A percentile compares a stretch with the other conserved stretches of the same genome.
These are phyloP conservation scores for Fusarium cicatricum DNA, from an alignment of 2,329 filamentous ascomycete species.

Conservation along the genomic window DNA sequence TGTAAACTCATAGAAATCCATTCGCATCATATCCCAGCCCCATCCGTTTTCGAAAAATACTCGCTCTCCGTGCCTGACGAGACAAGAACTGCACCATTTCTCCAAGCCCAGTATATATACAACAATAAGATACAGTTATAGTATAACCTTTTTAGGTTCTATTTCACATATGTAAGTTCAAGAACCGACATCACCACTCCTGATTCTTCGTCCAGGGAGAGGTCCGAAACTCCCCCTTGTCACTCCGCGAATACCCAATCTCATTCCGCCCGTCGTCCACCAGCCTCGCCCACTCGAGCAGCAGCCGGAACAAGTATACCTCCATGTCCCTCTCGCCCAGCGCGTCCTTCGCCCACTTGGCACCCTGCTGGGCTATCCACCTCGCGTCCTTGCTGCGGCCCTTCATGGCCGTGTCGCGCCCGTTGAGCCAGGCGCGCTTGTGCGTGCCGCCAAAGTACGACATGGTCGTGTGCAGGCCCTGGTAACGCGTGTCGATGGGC, in stretches of 20 bases:
- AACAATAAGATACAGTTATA: not conserved
- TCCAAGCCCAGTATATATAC: not conserved
- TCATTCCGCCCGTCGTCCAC: conserved; percentile 67
- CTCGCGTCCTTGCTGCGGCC: conserved; percentile 60
- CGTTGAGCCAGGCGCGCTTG: conserved; percentile 51
- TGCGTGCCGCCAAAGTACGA: conserved; percentile 75
- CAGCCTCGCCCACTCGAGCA: conserved; percentile 80
- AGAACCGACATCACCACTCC: conserved; percentile 30
- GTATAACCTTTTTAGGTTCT: not conserved
- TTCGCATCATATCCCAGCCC: not conserved
- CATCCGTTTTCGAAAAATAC: no score
- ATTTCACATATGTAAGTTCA: not conserved
- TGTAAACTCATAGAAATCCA: not conserved
- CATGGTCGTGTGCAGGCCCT: conserved; percentile 76
- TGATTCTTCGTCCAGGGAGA: conserved; percentile 43
- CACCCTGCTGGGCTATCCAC: conserved; percentile 72
- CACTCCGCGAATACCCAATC: conserved; percentile 48
- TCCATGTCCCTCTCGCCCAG: conserved; percentile 79
- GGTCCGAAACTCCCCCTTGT: conserved; percentile 42
- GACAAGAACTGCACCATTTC: not conserved
- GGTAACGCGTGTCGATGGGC: conserved; percentile 76
- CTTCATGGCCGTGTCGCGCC: conserved; percentile 57
- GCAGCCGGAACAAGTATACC: conserved; percentile 78
- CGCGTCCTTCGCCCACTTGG: conserved; percentile 69
- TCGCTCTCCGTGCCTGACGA: not conserved